Evolutionary conservation across 78 protist genomes (phyloP).

Genomic region (Polysphondylium violaceum): DNA sequence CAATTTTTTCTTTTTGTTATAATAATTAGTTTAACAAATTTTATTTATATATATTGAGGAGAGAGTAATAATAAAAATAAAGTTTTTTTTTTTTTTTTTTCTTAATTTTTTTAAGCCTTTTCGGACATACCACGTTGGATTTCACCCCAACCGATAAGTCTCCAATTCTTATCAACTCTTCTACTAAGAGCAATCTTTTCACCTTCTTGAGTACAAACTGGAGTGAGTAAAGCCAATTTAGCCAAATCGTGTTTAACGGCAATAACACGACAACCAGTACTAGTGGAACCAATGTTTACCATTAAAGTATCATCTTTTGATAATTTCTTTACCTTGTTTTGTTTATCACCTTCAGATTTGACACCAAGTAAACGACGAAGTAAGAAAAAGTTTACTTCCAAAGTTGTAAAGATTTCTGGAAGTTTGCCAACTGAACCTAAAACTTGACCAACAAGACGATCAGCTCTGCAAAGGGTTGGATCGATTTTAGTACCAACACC

Average conservation of each 20-base stretch:
- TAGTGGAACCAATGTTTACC: conserved; percentile 99
- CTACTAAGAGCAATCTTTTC: conserved; percentile 99
- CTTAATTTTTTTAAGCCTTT: background rate
- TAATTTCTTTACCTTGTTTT: conserved; percentile 91
- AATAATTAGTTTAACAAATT: background rate
- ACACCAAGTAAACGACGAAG: conserved; percentile 98
- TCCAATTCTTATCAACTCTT: conserved; percentile 99
- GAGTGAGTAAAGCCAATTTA: conserved; percentile 93
- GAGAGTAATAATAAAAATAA: no score
- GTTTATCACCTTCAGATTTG: conserved; percentile 93
- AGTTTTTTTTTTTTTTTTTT: background rate
- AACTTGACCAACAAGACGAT: conserved; percentile 99
- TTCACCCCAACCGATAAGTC: conserved; percentile 87
- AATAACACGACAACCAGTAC: conserved; percentile 96
- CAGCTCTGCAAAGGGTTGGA: conserved; percentile 98
- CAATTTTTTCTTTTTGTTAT: no score
- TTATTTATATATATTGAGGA: no score
- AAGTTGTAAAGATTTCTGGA: conserved; percentile 93
- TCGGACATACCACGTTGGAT: conserved; percentile 38
- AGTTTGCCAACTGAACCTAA: conserved; percentile 96
- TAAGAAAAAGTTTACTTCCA: conserved; percentile 94
- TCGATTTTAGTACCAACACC: conserved; percentile 99
- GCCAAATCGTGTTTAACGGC: conserved; percentile 96
- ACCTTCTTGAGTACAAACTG: conserved; percentile 98
- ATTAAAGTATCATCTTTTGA: conserved; percentile 93